Conservation (phyloP, 345 rosid genomes). For the Eucalyptus sideroxylon region DNA sequence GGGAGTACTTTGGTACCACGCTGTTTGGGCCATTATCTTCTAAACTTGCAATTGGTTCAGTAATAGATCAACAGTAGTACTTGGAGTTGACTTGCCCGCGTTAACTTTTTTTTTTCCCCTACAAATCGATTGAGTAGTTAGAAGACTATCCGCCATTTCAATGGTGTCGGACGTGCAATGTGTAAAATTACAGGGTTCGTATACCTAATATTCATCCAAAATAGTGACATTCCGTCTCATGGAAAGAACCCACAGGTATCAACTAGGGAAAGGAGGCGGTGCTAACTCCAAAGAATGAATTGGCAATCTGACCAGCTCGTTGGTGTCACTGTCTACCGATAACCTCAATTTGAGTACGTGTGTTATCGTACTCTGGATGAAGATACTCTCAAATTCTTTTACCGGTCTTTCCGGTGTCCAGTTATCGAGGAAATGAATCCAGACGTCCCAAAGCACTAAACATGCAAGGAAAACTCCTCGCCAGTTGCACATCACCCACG, state of each 20-base stretch:
- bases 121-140: neutral
- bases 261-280: neutral
- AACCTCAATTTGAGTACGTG: accelerated
- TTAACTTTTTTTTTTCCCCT: too few relatives aligned
- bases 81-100: neutral
- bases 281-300: neutral
- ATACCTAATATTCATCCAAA: neutral
- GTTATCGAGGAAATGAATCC: neutral
- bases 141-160: neutral
- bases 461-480: neutral
- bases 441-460: neutral
- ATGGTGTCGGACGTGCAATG: neutral
- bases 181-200: neutral
- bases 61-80: too few relatives aligned
- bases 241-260: neutral
- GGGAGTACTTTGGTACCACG: too few relatives aligned
- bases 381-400: too few relatives aligned
- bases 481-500: neutral
- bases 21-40: too few relatives aligned
- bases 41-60: too few relatives aligned
- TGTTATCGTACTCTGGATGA: neutral
- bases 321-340: neutral
- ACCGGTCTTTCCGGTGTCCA: neutral
- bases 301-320: neutral
- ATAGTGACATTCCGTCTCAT: neutral